Conservation (phyloP, 495 filamentous ascomycete genomes). For the Bombardia bombarda region DNA sequence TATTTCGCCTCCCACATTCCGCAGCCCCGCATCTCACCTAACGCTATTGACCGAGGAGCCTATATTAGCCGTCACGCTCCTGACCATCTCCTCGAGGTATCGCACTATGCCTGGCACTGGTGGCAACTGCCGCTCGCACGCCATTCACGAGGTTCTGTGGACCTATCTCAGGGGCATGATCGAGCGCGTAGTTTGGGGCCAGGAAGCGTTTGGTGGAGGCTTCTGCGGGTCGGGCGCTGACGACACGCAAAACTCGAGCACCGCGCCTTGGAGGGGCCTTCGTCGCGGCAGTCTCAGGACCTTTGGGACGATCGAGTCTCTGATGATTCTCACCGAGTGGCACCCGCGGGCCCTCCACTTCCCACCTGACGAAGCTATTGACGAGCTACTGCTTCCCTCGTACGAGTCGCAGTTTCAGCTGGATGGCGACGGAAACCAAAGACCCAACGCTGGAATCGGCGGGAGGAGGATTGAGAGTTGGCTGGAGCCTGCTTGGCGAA, state of each 20-base stretch:
- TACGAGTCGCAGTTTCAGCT: slow-evolving; percentile 37
- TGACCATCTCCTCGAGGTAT: slow-evolving; percentile 87
- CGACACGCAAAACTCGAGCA: slow-evolving; percentile 54
- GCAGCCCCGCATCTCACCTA: slow-evolving; percentile 61
- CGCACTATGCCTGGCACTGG: slow-evolving; percentile 72
- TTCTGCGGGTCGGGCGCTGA: slow-evolving; percentile 71
- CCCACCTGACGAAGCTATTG: slow-evolving; percentile 73
- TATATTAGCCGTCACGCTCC: slow-evolving; percentile 78
- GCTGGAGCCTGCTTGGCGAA: slow-evolving; percentile 93
- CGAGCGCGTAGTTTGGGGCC: slow-evolving; percentile 87
- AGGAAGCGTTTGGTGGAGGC: slow-evolving; percentile 85
- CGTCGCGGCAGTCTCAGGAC: slow-evolving; percentile 76
- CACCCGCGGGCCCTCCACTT: slow-evolving; percentile 93
- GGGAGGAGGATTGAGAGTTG: slow-evolving; percentile 81
- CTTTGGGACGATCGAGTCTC: slow-evolving; percentile 84
- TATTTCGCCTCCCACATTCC: slow-evolving; percentile 78
- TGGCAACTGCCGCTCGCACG: slow-evolving; percentile 71
- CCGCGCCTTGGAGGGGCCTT: slow-evolving; percentile 48
- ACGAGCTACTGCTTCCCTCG: slow-evolving; percentile 47
- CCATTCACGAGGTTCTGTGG: slow-evolving; percentile 96
- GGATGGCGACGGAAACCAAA: slow-evolving; percentile 39
- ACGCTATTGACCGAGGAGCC: slow-evolving; percentile 82
- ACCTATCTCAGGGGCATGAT: slow-evolving; percentile 89
- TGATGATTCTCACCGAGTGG: slow-evolving; percentile 94
- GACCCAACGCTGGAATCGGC: slow-evolving; percentile 43